Evolutionary conservation across 2,329 filamentous ascomycete genomes (phyloP).

Genomic region (Cordyceps fumosorosea): DNA sequence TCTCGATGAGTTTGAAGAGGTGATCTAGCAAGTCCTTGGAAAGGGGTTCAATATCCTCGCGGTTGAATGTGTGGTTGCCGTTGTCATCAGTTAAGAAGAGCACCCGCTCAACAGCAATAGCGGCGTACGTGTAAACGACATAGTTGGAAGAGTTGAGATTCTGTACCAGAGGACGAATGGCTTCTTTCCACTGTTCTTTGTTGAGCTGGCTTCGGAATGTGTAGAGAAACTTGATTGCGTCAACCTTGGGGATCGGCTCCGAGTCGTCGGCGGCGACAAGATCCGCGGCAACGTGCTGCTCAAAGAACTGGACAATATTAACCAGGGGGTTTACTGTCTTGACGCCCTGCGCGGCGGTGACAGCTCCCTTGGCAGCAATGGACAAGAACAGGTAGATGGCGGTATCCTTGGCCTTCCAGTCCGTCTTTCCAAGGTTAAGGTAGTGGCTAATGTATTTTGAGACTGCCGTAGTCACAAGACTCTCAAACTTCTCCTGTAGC

Average conservation of each 20-base stretch:
- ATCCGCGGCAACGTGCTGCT: constrained; percentile 85
- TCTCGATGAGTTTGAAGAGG: constrained; percentile 85
- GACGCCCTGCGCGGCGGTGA: constrained; percentile 83
- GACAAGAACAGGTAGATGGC: constrained; percentile 96
- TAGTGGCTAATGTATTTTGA: constrained; percentile 83
- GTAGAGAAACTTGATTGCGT: constrained; percentile 97
- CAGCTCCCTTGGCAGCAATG: constrained; percentile 83
- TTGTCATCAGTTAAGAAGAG: constrained; percentile 74
- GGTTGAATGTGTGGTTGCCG: constrained; percentile 71
- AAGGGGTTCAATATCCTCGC: constrained; percentile 70
- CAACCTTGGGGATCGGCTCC: constrained; percentile 87
- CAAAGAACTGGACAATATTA: constrained; percentile 91
- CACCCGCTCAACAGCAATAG: constrained; percentile 91
- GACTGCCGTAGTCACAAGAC: constrained; percentile 78
- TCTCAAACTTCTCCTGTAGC: constrained; percentile 83
- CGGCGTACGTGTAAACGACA: constrained; percentile 95
- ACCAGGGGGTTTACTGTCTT: constrained; percentile 83
- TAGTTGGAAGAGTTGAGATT: constrained; percentile 88
- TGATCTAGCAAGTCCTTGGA: constrained; percentile 83
- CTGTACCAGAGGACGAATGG: constrained; percentile 83
- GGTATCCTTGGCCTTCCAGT: constrained; percentile 97
- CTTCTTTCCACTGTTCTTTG: constrained; percentile 83
- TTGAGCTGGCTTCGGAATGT: constrained; percentile 93
- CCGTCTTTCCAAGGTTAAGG: constrained; percentile 68
- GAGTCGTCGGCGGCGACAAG: constrained; percentile 62